Base-by-base conservation (phyloP, 2,329 filamentous ascomycete genomes). In the Talaromyces sp. region DNA sequence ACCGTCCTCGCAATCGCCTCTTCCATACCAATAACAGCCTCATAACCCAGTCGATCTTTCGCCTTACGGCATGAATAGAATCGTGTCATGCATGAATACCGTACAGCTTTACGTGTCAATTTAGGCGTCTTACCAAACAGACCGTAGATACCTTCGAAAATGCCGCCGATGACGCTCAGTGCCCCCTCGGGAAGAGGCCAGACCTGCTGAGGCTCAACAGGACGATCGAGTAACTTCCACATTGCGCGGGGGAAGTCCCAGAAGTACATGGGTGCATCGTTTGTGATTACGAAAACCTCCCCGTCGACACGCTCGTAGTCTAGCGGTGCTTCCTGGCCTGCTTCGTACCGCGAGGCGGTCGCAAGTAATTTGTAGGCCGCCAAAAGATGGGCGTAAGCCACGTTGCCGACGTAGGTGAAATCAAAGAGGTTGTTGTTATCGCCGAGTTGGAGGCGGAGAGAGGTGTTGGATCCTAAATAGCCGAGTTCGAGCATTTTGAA, bases 221-320 rank as follows among this genome's bases (percentile, higher is more conserved):
- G 68, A 40, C 77, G 74, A 37, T 71, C 75, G 25, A 76, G 75
- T 25, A 77, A 64, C 8, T 78, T 80, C 90, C 90, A 97, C 48
- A 96, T 81, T 39, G 86, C 84, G 40, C 89, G 82, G 60, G 89
- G 84, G 70, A 95, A 89, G 73, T 96, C 91, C 85, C 94, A 95
- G 74, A 96, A 95, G 72, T 93, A 93, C 19, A 95, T 80, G 5
- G 93, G 93, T 65, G 85, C 80, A 74, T 91, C 89, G 73, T 97
- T 97, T 59, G 91, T 94, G 68, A 97, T 84, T 76, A 96, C 86
- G 78, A 97, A 93, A 53, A 86, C 86, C 72, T 97, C 87, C 60
- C 93, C 94, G 70, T 92, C 89, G 52, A 92, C 85, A 60, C 81
- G 81, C 76, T 91, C 88, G 74, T 85, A 77, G 73, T 89, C 84